Conservation (phyloP, 1,284 basidiomycete genomes). For the Ganoderma multipileum region DNA sequence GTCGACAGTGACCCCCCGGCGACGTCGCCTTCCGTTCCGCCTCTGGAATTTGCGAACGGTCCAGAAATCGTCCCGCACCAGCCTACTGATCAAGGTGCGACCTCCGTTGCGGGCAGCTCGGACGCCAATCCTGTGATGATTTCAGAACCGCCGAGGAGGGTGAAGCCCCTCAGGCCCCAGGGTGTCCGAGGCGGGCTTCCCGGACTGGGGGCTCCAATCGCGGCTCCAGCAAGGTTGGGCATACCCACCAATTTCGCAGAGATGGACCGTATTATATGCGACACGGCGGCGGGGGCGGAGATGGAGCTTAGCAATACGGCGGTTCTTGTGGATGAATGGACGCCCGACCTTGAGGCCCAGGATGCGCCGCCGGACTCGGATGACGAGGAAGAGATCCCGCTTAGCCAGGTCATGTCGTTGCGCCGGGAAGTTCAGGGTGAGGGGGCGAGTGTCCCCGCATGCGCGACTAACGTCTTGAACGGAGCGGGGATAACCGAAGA, state of each 20-base stretch:
- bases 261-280: slow-evolving; percentile 13
- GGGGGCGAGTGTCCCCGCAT: background rate
- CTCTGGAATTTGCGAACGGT: background rate
- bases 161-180: slow-evolving; percentile 3
- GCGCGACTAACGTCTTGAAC: background rate
- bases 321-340: slow-evolving; percentile 14
- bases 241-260: slow-evolving; percentile 16
- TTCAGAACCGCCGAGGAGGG: slow-evolving; percentile 6
- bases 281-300: slow-evolving; percentile 18
- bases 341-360: slow-evolving; percentile 9
- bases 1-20: background rate
- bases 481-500: background rate
- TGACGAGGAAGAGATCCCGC: slow-evolving; percentile 28
- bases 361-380: slow-evolving; percentile 28
- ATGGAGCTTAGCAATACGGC: slow-evolving; percentile 5
- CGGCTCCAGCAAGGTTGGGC: slow-evolving; percentile 7
- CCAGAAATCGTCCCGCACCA: no score
- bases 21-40: background rate
- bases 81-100: background rate
- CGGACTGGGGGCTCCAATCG: background rate
- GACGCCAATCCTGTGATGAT: background rate
- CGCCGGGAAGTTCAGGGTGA: background rate
- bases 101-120: background rate
- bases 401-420: slow-evolving; percentile 9
- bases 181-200: background rate